Base-by-base conservation (phyloP, 2,329 filamentous ascomycete species). In the Arthrobotrys conoides region DNA sequence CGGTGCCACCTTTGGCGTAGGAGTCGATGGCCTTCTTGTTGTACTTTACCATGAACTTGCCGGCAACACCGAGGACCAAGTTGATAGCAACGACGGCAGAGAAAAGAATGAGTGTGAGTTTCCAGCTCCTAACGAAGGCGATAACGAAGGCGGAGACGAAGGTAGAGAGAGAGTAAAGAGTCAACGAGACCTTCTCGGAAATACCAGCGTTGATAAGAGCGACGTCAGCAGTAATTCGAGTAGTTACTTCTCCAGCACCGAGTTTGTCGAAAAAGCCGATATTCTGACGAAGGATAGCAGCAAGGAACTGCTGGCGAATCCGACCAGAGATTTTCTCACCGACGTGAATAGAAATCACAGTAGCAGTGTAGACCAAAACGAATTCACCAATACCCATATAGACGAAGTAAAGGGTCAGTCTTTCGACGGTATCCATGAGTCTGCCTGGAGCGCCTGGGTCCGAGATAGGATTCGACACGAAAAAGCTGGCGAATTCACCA, bases 141-240 rank as follows among this genome's bases (percentile, higher is more conserved):
- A 99, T 95, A 71, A 97, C 87, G 81, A 97, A 97, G 16, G 94
- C 93, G 0, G 94, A 91, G 70, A 97, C 86, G 83, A 98, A 98
- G 8, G 93, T 94, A 0, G 94, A 90, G 3, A 94, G 63, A 12
- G 93, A 92, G 14, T 90, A 90, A 71, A 97, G 83, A 0, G 93
- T 94, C 80, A 97, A 86, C 14, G 90, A 90, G 53, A 97, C 89
- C 86, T 97, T 97, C 84, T 97, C 93, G 0, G 93, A 96, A 55
- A 99, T 93, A 71, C 94, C 95, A 81, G 97, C 94, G 84, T 97
- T 95, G 70, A 98, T 91, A 67, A 97, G 87, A 82, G 97, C 97
- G 53, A 93, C 97, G 84, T 98, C 95, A 10, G 94, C 91, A 0
- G 95, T 98, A 82, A 97, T 97, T 80, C 94, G 91, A 0, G 94